Evolutionary conservation across 371 early-diverging fungal genomes (phyloP), one percentile per base, ranked within the genome.

Genomic region (Lichtheimia ornata): DNA sequence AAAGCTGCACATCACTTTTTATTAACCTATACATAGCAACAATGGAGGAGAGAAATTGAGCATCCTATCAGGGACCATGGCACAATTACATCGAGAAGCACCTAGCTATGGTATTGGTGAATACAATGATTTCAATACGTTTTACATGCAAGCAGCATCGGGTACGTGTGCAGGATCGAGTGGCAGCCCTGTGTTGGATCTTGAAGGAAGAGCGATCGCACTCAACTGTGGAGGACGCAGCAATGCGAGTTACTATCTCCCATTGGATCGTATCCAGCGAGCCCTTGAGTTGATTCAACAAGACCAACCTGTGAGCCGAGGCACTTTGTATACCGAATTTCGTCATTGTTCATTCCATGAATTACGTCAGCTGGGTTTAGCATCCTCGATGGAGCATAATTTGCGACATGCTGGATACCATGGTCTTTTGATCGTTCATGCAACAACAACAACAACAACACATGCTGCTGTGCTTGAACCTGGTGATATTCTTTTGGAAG

Each of bases 11-110:
- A 12, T 47, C 47, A 18, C n/a, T n/a, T n/a, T n/a, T n/a, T n/a
- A n/a, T n/a, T n/a, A n/a, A n/a, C n/a, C n/a, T 12, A 43, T 43
- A 17, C 40, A 35, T 69, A 72, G 72, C 20, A 92, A 91, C 66
- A 91, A 93, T 67, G 94, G 91, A 14, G 91, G 91, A 9, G 94
- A 93, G 66, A 93, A 93, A 64, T 79, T 94, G 43, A 83, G 83
- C 52, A 92, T 94, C 62, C 66, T 92, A 49, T 84, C 90, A 1
- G 95, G 95, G 5, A 87, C 89, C 0, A 73, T 94, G 20, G 91
- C 94, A 9, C 81, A 93, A 20, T 64, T 94, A 28, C 92, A 93
- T 65, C 82, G 93, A 50, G 64, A 63, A 30, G 70, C 72, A 20
- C 76, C 76, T 24, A 56, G 62, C 1, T 73, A 75, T 59, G 75